Conservation (phyloP, 495 filamentous ascomycete genomes). For the Pseudevernia furfuracea region DNA sequence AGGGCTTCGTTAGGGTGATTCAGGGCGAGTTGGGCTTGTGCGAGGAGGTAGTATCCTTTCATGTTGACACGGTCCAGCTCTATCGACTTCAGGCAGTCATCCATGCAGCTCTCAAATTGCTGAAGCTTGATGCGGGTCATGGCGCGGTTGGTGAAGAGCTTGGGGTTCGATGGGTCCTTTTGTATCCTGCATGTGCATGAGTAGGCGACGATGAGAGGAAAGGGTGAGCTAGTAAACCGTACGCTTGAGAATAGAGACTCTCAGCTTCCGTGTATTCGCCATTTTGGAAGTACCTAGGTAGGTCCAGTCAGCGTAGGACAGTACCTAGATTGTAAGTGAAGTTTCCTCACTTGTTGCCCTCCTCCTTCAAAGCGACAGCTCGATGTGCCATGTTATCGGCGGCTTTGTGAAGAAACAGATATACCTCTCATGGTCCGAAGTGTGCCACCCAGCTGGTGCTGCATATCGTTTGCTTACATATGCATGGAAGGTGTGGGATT, state of each 20-base stretch:
- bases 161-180: constrained; percentile 42
- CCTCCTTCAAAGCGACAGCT: constrained; percentile 44
- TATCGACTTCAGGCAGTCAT: constrained; percentile 70
- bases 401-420: not conserved
- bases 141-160: constrained; percentile 75
- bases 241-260: constrained; percentile 79
- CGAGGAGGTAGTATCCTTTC: constrained; percentile 79
- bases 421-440: not conserved
- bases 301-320: not conserved
- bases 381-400: constrained; percentile 19
- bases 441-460: not conserved
- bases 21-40: constrained; percentile 72
- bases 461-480: constrained; percentile 2
- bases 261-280: constrained; percentile 72
- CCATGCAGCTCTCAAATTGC: constrained; percentile 65
- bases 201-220: not conserved
- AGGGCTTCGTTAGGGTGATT: constrained; percentile 69
- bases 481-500: constrained; percentile 11
- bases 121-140: constrained; percentile 70
- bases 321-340: not conserved
- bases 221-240: constrained; percentile 29
- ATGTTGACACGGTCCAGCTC: constrained; percentile 56
- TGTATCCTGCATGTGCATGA: constrained; percentile 35
- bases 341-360: constrained; percentile 47
- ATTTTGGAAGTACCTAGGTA: constrained; percentile 48